Conservation (phyloP, 73 alveolate species). For the Paramecium sonneborni region DNA sequence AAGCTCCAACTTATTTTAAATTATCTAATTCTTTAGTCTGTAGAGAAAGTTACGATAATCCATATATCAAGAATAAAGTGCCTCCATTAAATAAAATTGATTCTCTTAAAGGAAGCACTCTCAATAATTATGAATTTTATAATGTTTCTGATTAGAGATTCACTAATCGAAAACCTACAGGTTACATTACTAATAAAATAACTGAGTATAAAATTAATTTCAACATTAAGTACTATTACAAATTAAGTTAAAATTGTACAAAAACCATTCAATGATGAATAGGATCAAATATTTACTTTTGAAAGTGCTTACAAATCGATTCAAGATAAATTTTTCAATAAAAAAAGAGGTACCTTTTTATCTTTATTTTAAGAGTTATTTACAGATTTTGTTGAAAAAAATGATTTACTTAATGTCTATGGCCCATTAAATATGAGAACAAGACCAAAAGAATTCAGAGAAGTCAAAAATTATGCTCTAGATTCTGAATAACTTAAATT, state of each 20-base stretch:
- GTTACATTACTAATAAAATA: background rate
- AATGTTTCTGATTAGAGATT: conserved; percentile 54
- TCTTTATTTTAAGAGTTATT: conserved; percentile 11
- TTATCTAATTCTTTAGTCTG: conserved; percentile 5
- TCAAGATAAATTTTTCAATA: background rate
- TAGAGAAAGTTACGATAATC: conserved; percentile 55
- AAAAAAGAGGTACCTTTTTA: background rate
- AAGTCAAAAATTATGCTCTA: conserved; percentile 47
- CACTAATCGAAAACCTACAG: background rate
- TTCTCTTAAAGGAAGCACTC: conserved; percentile 22
- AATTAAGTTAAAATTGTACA: background rate
- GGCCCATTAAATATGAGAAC: conserved; percentile 62
- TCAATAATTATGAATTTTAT: conserved; percentile 45
- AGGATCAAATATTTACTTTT: background rate
- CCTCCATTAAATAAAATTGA: background rate
- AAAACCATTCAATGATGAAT: background rate
- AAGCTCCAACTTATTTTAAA: conserved; percentile 34
- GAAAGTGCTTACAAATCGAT: conserved; percentile 33
- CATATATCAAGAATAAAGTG: conserved; percentile 8
- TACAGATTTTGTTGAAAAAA: conserved; percentile 66
- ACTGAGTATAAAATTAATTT: conserved; percentile 23
- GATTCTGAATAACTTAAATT: background rate
- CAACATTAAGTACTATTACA: conserved; percentile 19
- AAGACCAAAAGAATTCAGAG: conserved; percentile 66
- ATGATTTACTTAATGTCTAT: conserved; percentile 63